Evolutionary conservation across 306 rosid species (phyloP).

Genomic region (Pyrus pyrifolia): DNA sequence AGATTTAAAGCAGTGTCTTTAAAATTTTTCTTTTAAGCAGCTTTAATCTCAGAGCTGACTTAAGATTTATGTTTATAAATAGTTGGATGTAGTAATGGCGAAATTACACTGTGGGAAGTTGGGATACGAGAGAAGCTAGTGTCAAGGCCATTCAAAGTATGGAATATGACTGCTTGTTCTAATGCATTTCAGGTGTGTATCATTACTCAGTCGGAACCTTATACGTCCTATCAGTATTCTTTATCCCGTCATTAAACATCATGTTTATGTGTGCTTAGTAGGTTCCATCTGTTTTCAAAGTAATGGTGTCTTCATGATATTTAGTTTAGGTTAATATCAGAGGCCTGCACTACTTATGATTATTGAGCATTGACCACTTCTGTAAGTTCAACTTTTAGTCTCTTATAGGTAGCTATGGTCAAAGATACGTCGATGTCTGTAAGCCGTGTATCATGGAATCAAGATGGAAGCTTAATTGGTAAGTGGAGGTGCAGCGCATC

Average conservation of each 20-base stretch:
- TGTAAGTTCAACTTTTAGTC: neutral
- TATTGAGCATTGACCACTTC: neutral
- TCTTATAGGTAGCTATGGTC: slow-evolving; percentile 34
- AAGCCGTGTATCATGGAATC: slow-evolving; percentile 62
- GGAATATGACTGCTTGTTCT: slow-evolving; percentile 27
- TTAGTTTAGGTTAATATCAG: neutral
- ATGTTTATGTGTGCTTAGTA: neutral
- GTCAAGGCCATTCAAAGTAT: slow-evolving; percentile 38
- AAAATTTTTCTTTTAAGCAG: neutral
- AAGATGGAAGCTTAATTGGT: slow-evolving; percentile 65
- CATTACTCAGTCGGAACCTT: neutral
- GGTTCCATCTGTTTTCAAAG: neutral
- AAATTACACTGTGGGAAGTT: slow-evolving; percentile 51
- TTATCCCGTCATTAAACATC: neutral
- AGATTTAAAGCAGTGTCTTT: neutral
- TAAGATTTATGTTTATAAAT: slow-evolving; percentile 9
- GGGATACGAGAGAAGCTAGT: slow-evolving; percentile 35
- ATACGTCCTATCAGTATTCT: neutral
- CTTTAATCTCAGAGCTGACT: slow-evolving; percentile 7
- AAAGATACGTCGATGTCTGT: slow-evolving; percentile 51
- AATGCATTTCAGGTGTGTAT: slow-evolving; percentile 36
- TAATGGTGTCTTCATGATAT: neutral
- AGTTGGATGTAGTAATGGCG: slow-evolving; percentile 60
- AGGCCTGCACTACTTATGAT: neutral
- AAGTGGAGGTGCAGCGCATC: slow-evolving; percentile 14